Base-by-base conservation (phyloP, 148 eudicot species). In the Silene conica region DNA sequence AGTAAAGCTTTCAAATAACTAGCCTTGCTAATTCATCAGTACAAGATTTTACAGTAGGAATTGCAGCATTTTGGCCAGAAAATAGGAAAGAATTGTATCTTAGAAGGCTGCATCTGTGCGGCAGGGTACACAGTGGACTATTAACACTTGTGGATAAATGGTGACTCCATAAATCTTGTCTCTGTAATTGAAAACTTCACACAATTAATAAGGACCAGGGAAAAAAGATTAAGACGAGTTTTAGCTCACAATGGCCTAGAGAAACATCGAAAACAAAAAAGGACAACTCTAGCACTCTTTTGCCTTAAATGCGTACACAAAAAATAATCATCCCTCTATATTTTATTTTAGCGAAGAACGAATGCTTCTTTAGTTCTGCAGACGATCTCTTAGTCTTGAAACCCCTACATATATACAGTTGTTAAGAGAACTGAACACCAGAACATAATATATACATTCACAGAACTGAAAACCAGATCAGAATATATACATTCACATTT, bases 1-100 rank as follows among this genome's bases (percentile, higher is more conserved):
- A 38, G 63, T 7, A 65, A 59, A 55, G 6, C 41, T 65, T 63
- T 19, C 15, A 69, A 20, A 11, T 31, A 50, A 62, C 15, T 73
- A 80, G 88, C 98, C 96, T 89, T 55, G 83, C 69, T 79, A 94
- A 81, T 63, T 86, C 83, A 19, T 69, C 70, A 56, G 93, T 78
- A 63, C 89, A 87, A 77, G 86, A 76, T 79, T 88, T 88, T 75
- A 87, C 70, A 34, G 34, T 60, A 75, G 84, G 82, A 72, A 77
- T 69, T 54, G 78, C 71, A 67, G 78, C 70, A 70, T 85, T 72
- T n/a, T 84, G 86, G 74, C 85, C 83, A 73, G 83, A 81, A 75
- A 62, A 62, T 34, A 82, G 75, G 69, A 82, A 83, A 73, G 91
- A 91, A 74, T 82, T 76, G 78, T 95, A 87, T 75, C 67, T 85